These are phyloP conservation scores for Podospora fimiseda DNA, from an alignment of 495 filamentous ascomycete genomes.

Conservation along the genomic window DNA sequence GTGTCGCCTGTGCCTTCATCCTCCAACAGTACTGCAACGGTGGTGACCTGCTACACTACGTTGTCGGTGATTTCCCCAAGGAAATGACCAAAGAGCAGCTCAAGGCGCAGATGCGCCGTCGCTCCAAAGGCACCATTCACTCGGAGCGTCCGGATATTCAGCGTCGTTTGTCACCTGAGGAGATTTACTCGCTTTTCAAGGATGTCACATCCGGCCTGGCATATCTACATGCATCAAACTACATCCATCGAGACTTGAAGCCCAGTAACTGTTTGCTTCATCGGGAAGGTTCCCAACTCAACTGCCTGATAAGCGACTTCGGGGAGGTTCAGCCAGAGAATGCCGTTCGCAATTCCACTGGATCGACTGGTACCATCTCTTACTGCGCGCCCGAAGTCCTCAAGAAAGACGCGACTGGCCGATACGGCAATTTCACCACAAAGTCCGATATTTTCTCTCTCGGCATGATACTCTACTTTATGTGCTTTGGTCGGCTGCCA, in stretches of 20 bases:
- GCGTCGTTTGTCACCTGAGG: slow-evolving; percentile 68
- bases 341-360: slow-evolving; percentile 74
- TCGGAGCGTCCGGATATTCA: slow-evolving; percentile 42
- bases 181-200: slow-evolving; percentile 94
- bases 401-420: slow-evolving; percentile 59
- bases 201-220: slow-evolving; percentile 89
- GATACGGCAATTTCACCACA: slow-evolving; percentile 83
- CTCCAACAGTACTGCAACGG: slow-evolving; percentile 95
- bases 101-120: slow-evolving; percentile 77
- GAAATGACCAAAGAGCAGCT: slow-evolving; percentile 67
- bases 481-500: slow-evolving; percentile 88
- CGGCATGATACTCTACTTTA: slow-evolving; percentile 96
- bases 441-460: slow-evolving; percentile 96
- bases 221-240: slow-evolving; percentile 86
- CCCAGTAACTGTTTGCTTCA: slow-evolving; percentile 94
- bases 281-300: slow-evolving; percentile 58
- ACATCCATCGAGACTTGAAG: slow-evolving; percentile 94
- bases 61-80: slow-evolving; percentile 60
- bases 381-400: slow-evolving; percentile 97
- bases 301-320: slow-evolving; percentile 92
- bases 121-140: slow-evolving; percentile 51
- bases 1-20: slow-evolving; percentile 91
- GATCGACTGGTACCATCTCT: slow-evolving; percentile 91
- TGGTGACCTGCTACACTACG: slow-evolving; percentile 84
- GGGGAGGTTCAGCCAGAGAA: slow-evolving; percentile 87